Base-by-base conservation (phyloP, 164 flowering plant genomes). In the Berberis vulgaris region DNA sequence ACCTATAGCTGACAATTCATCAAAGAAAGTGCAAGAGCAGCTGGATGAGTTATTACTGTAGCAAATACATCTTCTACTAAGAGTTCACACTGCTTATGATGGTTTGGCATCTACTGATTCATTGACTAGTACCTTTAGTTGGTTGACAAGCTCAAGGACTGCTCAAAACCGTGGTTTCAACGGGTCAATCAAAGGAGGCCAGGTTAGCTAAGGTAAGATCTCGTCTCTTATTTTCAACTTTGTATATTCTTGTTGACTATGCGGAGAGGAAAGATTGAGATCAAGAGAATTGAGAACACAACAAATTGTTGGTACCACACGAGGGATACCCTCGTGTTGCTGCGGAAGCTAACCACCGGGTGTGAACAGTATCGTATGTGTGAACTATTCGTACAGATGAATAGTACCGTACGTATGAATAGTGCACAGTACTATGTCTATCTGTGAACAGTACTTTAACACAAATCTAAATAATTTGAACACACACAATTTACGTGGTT, bases 161-260 rank as follows among this genome's bases (percentile, higher is more conserved):
- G 61, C 95, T 95, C 49, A 86, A 91, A 73, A 84, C 75, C 77
- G 76, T 97, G 57, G 71, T 62, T 69, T 76, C 97, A 55, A 80
- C 87, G 67, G 99, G 98, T 67, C 92, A 88, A 74, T 91, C 99
- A 41, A 91, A 95, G 77, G 98, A 95, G 71, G 99, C 99, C 71
- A 85, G 99, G 78, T 73, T 95, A 76, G 92, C 96, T 49, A 81
- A 88, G 87, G 99, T 93, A 83, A 79, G 93, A 61, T 69, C 42
- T 68, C 1, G 40, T 59, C 7, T 43, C 10, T 41, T 5, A 7
- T 44, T n/a, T 45, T 1, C 53, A 41, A 39, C 6, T 42, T 60
- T 43, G 12, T 13, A 26, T 13, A 11, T 42, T 45, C 12, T 41
- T 59, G n/a, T n/a, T n/a, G n/a, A n/a, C n/a, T n/a, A n/a, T n/a